Evolutionary conservation across 1,284 basidiomycete genomes (phyloP).

Genomic region (Erythrobasidium hasegawianum): DNA sequence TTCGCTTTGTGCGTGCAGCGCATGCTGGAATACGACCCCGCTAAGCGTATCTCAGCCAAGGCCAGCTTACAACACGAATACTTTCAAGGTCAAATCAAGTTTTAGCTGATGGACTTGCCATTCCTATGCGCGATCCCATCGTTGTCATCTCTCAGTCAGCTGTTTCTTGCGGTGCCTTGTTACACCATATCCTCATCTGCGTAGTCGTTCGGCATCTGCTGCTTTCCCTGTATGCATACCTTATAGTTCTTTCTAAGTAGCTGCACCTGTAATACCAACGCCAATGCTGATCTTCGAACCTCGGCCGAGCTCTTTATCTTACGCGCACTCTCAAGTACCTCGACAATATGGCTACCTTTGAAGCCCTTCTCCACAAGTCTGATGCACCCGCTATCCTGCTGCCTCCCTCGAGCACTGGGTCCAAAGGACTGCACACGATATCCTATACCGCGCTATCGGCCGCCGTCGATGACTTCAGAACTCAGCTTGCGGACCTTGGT

Average conservation of each 20-base stretch:
- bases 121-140: too few relatives aligned
- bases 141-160: too few relatives aligned
- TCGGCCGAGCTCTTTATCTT: too few relatives aligned
- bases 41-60: slow-evolving; percentile 90
- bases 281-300: too few relatives aligned
- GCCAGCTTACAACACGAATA: slow-evolving; percentile 78
- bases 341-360: slow-evolving; percentile 28
- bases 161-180: too few relatives aligned
- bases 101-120: background rate
- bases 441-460: slow-evolving; percentile 35
- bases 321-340: too few relatives aligned
- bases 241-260: too few relatives aligned
- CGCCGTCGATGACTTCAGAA: slow-evolving; percentile 58
- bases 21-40: slow-evolving; percentile 86
- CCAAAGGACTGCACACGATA: slow-evolving; percentile 23
- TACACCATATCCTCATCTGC: too few relatives aligned
- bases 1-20: slow-evolving; percentile 49
- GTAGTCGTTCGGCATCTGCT: too few relatives aligned
- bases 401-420: slow-evolving; percentile 24
- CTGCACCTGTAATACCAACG: too few relatives aligned
- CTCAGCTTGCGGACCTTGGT: slow-evolving; percentile 32
- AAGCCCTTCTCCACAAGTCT: slow-evolving; percentile 20
- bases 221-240: too few relatives aligned
- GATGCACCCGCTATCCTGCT: slow-evolving; percentile 30
- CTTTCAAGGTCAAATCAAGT: slow-evolving; percentile 52